Conservation (phyloP, 2,329 filamentous ascomycete genomes). For the Alternaria triticina region DNA sequence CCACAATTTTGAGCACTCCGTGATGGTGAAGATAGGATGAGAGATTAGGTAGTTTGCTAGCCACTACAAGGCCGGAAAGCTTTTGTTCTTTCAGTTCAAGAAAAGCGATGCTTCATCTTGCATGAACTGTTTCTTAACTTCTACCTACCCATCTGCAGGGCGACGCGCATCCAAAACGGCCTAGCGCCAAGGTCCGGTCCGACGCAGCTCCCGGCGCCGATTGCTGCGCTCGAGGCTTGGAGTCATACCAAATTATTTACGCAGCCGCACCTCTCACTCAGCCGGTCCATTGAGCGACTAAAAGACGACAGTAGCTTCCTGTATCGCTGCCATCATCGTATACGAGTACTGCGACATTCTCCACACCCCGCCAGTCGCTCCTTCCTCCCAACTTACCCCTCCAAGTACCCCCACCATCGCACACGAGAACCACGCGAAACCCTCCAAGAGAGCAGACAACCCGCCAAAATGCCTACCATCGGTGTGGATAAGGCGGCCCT, state of each 20-base stretch:
- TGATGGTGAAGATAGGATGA: not conserved
- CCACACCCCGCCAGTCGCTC: conserved; percentile 12
- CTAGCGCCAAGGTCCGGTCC: conserved; percentile 22
- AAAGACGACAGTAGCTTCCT: not conserved
- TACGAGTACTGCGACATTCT: conserved; percentile 1
- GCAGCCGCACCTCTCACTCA: not conserved
- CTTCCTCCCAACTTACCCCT: conserved; percentile 29
- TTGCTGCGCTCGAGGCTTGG: conserved; percentile 18
- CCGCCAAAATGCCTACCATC: conserved; percentile 86
- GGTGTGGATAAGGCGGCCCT: conserved; percentile 95
- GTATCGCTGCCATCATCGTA: not conserved
- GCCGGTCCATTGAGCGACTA: conserved; percentile 5
- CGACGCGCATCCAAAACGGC: not conserved
- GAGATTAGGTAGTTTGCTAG: not conserved
- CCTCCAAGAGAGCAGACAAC: not conserved
- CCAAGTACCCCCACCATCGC: conserved; percentile 42
- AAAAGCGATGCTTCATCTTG: not conserved
- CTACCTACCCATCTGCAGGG: not conserved
- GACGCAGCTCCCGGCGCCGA: conserved; percentile 23
- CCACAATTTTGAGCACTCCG: not conserved
- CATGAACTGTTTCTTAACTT: not conserved
- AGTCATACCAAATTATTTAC: conserved; percentile 38
- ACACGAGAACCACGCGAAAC: conserved; percentile 12
- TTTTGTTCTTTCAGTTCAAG: not conserved
- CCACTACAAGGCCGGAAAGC: too few relatives aligned